Evolutionary conservation across 2,329 filamentous ascomycete species (phyloP).

Genomic region (Ambrosiella beaveri): DNA sequence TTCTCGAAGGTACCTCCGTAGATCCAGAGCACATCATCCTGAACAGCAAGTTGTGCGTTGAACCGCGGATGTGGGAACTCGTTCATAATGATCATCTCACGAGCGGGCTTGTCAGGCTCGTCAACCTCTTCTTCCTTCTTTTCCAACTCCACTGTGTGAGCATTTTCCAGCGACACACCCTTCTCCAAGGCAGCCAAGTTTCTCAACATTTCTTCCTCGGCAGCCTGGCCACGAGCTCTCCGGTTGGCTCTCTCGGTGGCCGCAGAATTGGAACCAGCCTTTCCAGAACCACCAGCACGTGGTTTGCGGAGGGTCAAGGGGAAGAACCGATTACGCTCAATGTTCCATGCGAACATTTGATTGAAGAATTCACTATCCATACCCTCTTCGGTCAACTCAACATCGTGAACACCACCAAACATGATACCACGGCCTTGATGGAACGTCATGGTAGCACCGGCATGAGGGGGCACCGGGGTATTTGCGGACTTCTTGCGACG

Average conservation of each 20-base stretch:
- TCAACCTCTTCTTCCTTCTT: conserved; percentile 28
- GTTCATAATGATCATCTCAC: conserved; percentile 50
- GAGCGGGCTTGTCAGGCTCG: conserved; percentile 36
- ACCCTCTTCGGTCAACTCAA: conserved; percentile 79
- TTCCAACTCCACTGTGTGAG: conserved; percentile 31
- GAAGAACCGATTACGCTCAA: conserved; percentile 91
- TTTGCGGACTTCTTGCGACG: conserved; percentile 84
- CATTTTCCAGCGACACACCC: conserved; percentile 44
- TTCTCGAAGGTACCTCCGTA: conserved; percentile 94
- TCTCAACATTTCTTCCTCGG: conserved; percentile 75
- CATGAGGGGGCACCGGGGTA: conserved; percentile 62
- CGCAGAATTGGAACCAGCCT: conserved; percentile 24
- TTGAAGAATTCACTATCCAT: conserved; percentile 98
- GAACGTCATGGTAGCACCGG: conserved; percentile 82
- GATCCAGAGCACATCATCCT: conserved; percentile 83
- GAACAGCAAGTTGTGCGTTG: conserved; percentile 77
- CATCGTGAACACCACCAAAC: conserved; percentile 89
- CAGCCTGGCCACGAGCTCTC: conserved; percentile 65
- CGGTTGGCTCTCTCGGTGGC: conserved; percentile 37
- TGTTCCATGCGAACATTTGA: conserved; percentile 77
- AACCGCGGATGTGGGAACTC: conserved; percentile 84
- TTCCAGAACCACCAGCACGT: conserved; percentile 31
- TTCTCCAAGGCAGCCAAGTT: conserved; percentile 76
- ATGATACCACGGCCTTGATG: conserved; percentile 86
- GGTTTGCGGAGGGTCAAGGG: conserved; percentile 61